phyloP scores from a whole-genome alignment of 495 filamentous ascomycete species.

The Neurospora hispaniola region DNA sequence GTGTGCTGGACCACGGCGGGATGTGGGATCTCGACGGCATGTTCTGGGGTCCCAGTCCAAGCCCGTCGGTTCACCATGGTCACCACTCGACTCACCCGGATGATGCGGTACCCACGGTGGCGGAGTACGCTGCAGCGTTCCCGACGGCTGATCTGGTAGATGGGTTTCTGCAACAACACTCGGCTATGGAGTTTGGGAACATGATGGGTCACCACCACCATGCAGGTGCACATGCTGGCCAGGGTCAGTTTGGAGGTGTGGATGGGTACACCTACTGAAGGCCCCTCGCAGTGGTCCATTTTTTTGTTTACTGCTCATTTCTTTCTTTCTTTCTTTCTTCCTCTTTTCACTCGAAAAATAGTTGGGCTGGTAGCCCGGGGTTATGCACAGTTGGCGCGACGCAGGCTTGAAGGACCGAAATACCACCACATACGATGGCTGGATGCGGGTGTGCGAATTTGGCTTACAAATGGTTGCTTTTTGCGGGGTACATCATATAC shows the following conservation, averaged over 20 bases:
- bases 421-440: neutral
- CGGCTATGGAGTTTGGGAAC: conserved; percentile 3
- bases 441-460: neutral
- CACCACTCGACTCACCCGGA: neutral
- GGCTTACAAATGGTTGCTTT: neutral
- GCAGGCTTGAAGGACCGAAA: neutral
- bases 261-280: conserved; percentile 10
- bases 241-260: neutral
- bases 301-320: neutral
- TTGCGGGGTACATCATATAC: neutral
- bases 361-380: neutral
- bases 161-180: conserved; percentile 16
- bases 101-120: neutral
- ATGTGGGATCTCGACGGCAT: conserved; percentile 48
- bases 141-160: conserved; percentile 18
- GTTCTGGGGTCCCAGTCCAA: conserved; percentile 34
- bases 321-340: neutral
- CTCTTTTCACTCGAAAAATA: neutral
- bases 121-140: conserved; percentile 2
- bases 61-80: conserved; percentile 7
- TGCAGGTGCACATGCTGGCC: neutral
- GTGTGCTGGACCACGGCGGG: conserved; percentile 41
- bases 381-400: neutral
- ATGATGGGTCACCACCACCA: conserved; percentile 7
- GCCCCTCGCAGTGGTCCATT: neutral